Base-by-base conservation (phyloP, 371 early-diverging fungal species). In the Lichtheimia ornata region DNA sequence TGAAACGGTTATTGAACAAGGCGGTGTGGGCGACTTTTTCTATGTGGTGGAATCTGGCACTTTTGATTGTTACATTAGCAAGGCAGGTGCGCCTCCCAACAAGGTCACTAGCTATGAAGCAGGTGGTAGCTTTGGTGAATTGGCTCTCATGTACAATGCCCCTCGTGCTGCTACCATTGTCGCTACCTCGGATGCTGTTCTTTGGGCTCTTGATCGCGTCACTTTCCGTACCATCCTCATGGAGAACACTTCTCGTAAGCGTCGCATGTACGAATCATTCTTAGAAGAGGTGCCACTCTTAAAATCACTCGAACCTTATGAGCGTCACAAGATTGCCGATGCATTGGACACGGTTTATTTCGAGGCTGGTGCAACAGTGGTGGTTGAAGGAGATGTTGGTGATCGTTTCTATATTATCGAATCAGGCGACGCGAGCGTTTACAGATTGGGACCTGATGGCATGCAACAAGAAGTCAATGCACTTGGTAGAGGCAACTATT, bases 21-120 rank as follows among this genome's bases (percentile, higher is more conserved):
- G 98, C 42, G 98, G 89, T 50, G 92, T 94, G 12, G 99, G 98
- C 43, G 98, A 97, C 80, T 97, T 83, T 77, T 98, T 99, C 72
- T 99, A 99, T 76, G 92, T 97, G 12, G 97, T 98, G 25, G 99
- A 99, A 69, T 84, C 85, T 30, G 99, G 99, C 51, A 85, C 89
- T 22, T 89, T 99, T 74, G 98, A 97, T 66, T 94, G 97, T 45
- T 91, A 88, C 74, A 93, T 97, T 75, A 70, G 79, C 50, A 85
- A 86, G 64, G 74, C 76, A 40, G 56, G 40, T 17, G 62, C 53
- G 1, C 76, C 84, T 4, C 89, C 61, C 65, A 70, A 64, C 47
- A 87, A 86, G 63, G 91, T 91, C 17, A 67, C 79, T 40, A 76
- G 81, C 24, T 88, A 88, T 67, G 83, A 82, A 44, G 74, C 86